Base-by-base conservation (phyloP, 2,329 filamentous ascomycete genomes). In the Colletotrichum orchidophilum region DNA sequence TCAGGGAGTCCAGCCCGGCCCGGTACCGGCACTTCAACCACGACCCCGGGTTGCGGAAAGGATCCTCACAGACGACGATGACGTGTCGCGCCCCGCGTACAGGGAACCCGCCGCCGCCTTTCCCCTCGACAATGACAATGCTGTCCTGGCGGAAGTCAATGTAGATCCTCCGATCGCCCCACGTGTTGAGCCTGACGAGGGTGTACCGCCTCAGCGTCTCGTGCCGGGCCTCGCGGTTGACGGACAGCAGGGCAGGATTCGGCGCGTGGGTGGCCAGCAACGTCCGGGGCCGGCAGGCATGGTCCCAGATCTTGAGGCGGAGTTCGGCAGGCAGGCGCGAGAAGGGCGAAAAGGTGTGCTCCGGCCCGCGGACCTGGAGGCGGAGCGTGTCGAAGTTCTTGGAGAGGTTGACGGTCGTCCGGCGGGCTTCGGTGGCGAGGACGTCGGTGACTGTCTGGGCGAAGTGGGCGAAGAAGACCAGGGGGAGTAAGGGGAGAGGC, bases 391-490 rank as follows among this genome's bases (percentile, higher is more conserved):
- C 69, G 59, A 71, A 15, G 31, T 63, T 59, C 7, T 33, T 59
- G 15, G 69, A 49, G 12, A 71, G 31, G 21, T 35, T 35, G 11
- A 58, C 29, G 11, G 69, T 68, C n/a, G 61, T 71, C 42, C 69
- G 69, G 52, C 64, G 64, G 8, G 64, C 65, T 39, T 63, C 64
- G 3, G 31, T 49, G 12, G 64, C 69, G 2, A 71, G 53, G 27
- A 71, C 53, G 9, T 33, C 29, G 21, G 65, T 49, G 13, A 68
- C 58, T 8, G 69, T 71, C 6, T 71, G 69, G 31, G 69, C 64
- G 33, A 71, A 69, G 64, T 71, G 69, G 33, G 65, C 64, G 69
- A 69, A 24, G 64, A 71, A 69, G 64, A 69, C 69, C 46, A 71
- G 26, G 15, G 69, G 69, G 24, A 71, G 46, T 15, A 71, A 54